Evolutionary conservation across 1,284 basidiomycete species (phyloP), one percentile per base, ranked within the genome.

Genomic region (Ceratobasidium sp.): DNA sequence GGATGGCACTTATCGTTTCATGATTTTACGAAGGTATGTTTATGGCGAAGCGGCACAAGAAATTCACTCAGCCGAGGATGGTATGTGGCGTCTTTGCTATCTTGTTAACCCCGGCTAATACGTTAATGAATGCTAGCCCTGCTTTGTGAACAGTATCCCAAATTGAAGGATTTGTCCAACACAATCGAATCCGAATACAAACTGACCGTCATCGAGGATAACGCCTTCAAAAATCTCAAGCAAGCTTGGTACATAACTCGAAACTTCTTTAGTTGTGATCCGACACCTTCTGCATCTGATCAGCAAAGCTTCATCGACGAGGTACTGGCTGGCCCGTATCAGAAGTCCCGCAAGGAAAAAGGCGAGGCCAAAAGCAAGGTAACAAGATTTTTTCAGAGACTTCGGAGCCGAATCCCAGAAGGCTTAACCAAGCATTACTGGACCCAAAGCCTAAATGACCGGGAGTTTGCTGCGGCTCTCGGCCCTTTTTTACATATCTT

Each of bases 221-320:
- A n/a, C 4, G 46, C 58, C 13, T 73, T 73, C 44, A 23, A 63
- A 39, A 33, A 73, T 23, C 46, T 73, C 42, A 73, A 73, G 46
- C 60, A 61, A 18, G 58, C 71, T 9, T 73, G 71, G 71, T 60
- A 23, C 60, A 73, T 60, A 9, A 73, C 61, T n/a, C 60, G 28
- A 15, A 15, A 63, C 23, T 73, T 49, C 44, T 26, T 73, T 7
- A 23, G 33, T 20, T 33, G 20, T 5, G 71, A 73, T 20, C 71
- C 71, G 20, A 20, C 20, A 15, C 60, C 58, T 53, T 63, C 71
- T 13, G n/a, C 26, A 15, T n/a, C n/a, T 26, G 44, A n/a, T 10
- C 71, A 73, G 39, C 40, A 6, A 10, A 60, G 51, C 10, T 73
- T 73, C 44, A 39, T 73, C 18, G 23, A 20, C 23, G 28, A 53